phyloP scores from a whole-genome alignment of 768 basidiomycete genomes.

The Hygrophoropsis aurantiaca region DNA sequence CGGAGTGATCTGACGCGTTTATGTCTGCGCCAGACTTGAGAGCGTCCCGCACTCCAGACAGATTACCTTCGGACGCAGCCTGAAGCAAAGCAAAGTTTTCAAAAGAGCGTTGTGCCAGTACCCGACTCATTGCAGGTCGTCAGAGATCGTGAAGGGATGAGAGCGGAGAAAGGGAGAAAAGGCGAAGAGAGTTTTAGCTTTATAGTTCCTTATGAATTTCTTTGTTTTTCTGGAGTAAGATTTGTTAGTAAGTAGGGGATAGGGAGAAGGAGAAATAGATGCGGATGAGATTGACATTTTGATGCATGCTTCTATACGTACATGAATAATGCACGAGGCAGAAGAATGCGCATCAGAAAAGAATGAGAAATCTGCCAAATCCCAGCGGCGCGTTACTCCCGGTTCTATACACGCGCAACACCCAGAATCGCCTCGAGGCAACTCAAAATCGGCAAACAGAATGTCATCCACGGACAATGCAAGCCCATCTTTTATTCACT shows the following conservation, averaged over 20 bases:
- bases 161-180: neutral
- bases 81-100: constrained; percentile 46
- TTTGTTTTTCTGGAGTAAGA: too few species aligned
- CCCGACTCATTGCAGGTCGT: constrained; percentile 37
- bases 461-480: too few species aligned
- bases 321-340: constrained; percentile 24
- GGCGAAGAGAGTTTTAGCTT: constrained; percentile 4
- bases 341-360: constrained; percentile 7
- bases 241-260: constrained; percentile 16
- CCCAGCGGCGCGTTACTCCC: constrained; percentile 7
- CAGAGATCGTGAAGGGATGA: constrained; percentile 25
- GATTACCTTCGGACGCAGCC: constrained; percentile 58
- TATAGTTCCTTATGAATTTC: neutral
- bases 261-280: constrained; percentile 1
- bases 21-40: constrained; percentile 65
- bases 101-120: constrained; percentile 37
- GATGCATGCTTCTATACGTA: constrained; percentile 19
- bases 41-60: constrained; percentile 50
- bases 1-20: constrained; percentile 60
- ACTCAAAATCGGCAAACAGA: constrained; percentile 9
- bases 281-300: constrained; percentile 3
- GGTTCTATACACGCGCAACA: neutral
- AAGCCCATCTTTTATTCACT: too few species aligned
- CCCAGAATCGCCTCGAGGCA: constrained; percentile 26
- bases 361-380: constrained; percentile 3